phyloP scores from a whole-genome alignment of 441 rosid genomes.

The Jatropha podagrica region DNA sequence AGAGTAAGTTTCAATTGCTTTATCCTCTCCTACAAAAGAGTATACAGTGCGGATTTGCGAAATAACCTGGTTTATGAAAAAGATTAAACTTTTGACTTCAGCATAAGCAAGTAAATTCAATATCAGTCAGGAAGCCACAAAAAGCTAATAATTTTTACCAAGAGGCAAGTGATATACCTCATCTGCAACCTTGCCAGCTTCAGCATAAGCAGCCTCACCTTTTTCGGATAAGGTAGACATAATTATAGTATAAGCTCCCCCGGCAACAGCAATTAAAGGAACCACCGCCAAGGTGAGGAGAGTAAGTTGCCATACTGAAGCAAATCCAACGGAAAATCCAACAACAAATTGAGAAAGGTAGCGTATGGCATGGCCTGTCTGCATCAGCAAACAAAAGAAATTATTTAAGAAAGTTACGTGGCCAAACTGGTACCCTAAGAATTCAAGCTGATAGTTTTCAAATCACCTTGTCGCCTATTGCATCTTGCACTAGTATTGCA shows the following conservation, averaged over 20 bases:
- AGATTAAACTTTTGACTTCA: not conserved
- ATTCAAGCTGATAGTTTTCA: not conserved
- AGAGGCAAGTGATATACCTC: slow-evolving; percentile 47
- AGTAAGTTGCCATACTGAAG: slow-evolving; percentile 78
- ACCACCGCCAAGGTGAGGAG: slow-evolving; percentile 85
- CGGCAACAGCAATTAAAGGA: slow-evolving; percentile 78
- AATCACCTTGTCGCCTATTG: slow-evolving; percentile 81
- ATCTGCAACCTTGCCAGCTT: slow-evolving; percentile 78
- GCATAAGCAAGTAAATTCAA: not conserved
- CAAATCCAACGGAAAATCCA: slow-evolving; percentile 71
- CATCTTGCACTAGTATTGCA: slow-evolving; percentile 82
- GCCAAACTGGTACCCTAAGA: not conserved
- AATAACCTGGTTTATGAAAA: slow-evolving; percentile 43
- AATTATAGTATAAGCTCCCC: slow-evolving; percentile 66
- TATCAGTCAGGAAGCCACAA: no score
- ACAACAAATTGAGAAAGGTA: slow-evolving; percentile 66
- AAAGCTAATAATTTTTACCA: not conserved
- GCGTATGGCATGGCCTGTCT: slow-evolving; percentile 79
- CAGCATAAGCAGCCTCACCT: slow-evolving; percentile 80
- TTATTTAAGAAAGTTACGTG: not conserved
- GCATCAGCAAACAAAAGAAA: slow-evolving; percentile 32
- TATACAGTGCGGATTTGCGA: slow-evolving; percentile 76
- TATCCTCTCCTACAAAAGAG: slow-evolving; percentile 76
- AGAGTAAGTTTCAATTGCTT: slow-evolving; percentile 59
- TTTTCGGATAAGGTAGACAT: slow-evolving; percentile 79